Conservation (phyloP, 2,329 filamentous ascomycete species). For the Pestalotiopsis sp. region DNA sequence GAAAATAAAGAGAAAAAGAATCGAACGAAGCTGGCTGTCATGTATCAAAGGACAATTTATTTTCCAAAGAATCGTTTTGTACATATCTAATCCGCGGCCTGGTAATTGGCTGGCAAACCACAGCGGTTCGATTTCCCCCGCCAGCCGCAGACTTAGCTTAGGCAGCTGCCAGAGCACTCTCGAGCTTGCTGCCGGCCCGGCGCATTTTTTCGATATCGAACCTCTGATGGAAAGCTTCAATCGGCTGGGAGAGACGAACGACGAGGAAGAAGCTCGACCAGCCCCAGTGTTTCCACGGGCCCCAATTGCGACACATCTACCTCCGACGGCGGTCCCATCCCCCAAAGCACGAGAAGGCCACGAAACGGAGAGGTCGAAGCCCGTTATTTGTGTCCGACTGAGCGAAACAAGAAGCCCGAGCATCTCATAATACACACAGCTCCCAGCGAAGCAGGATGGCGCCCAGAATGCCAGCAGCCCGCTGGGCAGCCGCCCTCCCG, state of each 20-base stretch:
- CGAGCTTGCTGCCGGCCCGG: constrained; percentile 2
- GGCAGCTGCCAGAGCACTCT: not conserved
- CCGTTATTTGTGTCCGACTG: not conserved
- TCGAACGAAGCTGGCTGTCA: not conserved
- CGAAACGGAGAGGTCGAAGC: too few relatives aligned
- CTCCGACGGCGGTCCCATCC: not conserved
- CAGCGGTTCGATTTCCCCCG: not conserved
- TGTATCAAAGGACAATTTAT: not conserved
- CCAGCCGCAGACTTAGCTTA: not conserved
- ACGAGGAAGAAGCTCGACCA: not conserved
- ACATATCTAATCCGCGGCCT: not conserved
- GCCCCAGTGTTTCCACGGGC: not conserved
- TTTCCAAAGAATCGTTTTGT: not conserved
- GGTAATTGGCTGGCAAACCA: not conserved
- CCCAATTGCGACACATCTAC: not conserved
- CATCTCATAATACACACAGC: constrained; percentile 19
- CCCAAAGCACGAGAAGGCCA: not conserved
- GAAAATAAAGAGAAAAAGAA: not conserved
- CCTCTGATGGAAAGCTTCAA: constrained; percentile 9
- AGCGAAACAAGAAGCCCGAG: not conserved
- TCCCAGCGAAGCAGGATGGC: constrained; percentile 37
- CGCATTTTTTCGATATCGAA: constrained; percentile 10
- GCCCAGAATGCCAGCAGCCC: constrained; percentile 44
- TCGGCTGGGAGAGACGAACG: not conserved
- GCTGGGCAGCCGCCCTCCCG: constrained; percentile 43